Percentiles rank a stretch among this genome's conserved stretches.
phyloP scores from a whole-genome alignment of 2,329 filamentous ascomycete genomes.

The Fusarium sp. region DNA sequence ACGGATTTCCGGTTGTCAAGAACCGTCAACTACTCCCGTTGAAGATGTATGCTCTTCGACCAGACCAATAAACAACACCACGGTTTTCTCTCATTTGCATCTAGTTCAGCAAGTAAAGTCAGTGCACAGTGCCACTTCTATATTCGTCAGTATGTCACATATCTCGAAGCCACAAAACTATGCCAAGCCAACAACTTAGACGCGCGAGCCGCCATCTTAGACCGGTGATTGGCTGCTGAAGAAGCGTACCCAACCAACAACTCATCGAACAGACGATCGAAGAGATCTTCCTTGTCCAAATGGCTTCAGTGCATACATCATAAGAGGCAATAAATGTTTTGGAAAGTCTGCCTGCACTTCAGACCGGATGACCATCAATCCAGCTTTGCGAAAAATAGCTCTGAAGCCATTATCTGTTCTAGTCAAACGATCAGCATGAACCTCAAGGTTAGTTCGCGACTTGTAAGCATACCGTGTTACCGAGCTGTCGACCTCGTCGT shows the following conservation, averaged over 20 bases:
- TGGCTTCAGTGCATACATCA: background rate
- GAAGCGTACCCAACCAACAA: background rate
- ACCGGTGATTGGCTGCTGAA: fast-evolving
- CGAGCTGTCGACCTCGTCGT: background rate
- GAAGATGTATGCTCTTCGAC: constrained; percentile 78
- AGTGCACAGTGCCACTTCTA: too few species aligned
- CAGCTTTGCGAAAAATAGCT: too few species aligned
- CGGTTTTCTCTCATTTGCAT: background rate
- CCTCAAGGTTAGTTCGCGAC: too few species aligned
- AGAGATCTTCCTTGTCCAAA: background rate
- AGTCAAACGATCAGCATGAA: too few species aligned
- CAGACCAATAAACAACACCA: constrained; percentile 36
- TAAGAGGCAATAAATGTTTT: fast-evolving
- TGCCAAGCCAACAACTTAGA: background rate
- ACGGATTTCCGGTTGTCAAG: constrained; percentile 70
- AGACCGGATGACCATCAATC: too few species aligned
- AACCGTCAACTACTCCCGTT: constrained; percentile 69
- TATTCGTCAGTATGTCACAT: too few species aligned
- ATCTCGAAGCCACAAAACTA: background rate
- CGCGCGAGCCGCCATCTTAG: background rate
- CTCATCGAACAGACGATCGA: too few species aligned
- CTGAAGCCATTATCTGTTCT: too few species aligned
- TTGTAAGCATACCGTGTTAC: background rate
- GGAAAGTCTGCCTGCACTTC: background rate
- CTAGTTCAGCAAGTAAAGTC: too few species aligned